Conservation (phyloP, 2,329 filamentous ascomycete genomes). For the Arthroderma sp. region DNA sequence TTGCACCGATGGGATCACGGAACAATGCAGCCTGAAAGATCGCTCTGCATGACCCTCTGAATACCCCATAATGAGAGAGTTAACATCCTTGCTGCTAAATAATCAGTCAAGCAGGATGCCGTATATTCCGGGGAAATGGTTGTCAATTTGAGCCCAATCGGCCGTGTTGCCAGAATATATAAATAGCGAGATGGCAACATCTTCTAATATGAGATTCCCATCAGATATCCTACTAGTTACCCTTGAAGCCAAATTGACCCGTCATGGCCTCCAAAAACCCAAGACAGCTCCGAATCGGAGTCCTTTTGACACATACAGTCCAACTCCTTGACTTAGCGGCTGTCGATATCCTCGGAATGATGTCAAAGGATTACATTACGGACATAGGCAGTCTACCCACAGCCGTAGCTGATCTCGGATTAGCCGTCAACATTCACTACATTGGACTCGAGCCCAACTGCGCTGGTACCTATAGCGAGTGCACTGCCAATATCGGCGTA, state of each 20-base stretch:
- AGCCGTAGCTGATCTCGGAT: background rate
- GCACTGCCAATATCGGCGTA: conserved; percentile 23
- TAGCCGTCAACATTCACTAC: conserved; percentile 8
- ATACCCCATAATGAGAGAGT: background rate
- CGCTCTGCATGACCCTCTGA: background rate
- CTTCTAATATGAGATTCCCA: too few species aligned
- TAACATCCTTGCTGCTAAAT: background rate
- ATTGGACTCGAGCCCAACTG: conserved; percentile 16
- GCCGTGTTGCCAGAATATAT: background rate
- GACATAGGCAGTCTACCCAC: conserved; percentile 21
- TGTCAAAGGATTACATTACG: conserved; percentile 21
- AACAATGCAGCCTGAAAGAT: background rate
- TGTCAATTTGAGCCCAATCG: background rate
- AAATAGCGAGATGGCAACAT: background rate
- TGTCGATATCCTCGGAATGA: conserved; percentile 31
- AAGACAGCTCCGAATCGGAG: conserved; percentile 22
- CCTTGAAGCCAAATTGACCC: background rate
- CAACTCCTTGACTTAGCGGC: conserved; percentile 31
- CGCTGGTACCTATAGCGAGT: background rate
- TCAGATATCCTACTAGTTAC: background rate
- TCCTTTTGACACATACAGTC: conserved; percentile 26
- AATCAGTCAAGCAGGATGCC: background rate
- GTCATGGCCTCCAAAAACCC: conserved; percentile 1
- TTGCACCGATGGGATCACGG: background rate
- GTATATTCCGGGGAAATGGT: background rate